phyloP scores from a whole-genome alignment of 2,329 filamentous ascomycete species.

The Fusarium lateritium region DNA sequence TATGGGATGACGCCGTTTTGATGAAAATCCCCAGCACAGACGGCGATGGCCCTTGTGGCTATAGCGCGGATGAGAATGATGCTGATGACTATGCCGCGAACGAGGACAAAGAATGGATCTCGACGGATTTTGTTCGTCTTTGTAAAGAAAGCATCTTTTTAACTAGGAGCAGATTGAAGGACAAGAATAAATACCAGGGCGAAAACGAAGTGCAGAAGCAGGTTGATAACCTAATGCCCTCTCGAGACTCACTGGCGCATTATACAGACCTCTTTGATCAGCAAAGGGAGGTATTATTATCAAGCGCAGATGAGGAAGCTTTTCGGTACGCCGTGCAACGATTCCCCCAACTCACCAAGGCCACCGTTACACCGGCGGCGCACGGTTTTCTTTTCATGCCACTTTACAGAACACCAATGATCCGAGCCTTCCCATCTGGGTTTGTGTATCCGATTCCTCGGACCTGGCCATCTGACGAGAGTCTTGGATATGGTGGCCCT shows the following conservation, averaged over 20 bases:
- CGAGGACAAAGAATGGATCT: neutral
- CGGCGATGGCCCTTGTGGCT: neutral
- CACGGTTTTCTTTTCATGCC: constrained; percentile 13
- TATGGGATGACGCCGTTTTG: constrained; percentile 15
- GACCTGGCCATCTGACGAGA: neutral
- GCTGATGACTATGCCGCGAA: neutral
- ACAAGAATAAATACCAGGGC: neutral
- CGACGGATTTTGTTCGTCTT: neutral
- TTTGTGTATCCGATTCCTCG: constrained; percentile 11
- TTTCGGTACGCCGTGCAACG: constrained; percentile 4
- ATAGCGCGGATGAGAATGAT: neutral
- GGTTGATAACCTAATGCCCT: neutral
- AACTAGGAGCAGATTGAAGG: neutral
- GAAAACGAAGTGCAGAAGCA: neutral
- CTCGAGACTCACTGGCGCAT: neutral
- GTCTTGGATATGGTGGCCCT: neutral
- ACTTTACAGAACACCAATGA: constrained; percentile 14
- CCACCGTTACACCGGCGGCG: neutral
- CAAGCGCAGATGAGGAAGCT: neutral
- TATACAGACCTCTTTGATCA: neutral
- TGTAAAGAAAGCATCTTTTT: neutral
- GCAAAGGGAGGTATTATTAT: neutral
- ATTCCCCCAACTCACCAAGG: neutral
- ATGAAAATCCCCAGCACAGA: neutral
- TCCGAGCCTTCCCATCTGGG: constrained; percentile 5